A percentile compares a stretch with the other conserved stretches of the same genome.
These are phyloP conservation scores for Lichtheimia corymbifera DNA, from an alignment of 371 early-diverging fungal species.

Conservation along the genomic window DNA sequence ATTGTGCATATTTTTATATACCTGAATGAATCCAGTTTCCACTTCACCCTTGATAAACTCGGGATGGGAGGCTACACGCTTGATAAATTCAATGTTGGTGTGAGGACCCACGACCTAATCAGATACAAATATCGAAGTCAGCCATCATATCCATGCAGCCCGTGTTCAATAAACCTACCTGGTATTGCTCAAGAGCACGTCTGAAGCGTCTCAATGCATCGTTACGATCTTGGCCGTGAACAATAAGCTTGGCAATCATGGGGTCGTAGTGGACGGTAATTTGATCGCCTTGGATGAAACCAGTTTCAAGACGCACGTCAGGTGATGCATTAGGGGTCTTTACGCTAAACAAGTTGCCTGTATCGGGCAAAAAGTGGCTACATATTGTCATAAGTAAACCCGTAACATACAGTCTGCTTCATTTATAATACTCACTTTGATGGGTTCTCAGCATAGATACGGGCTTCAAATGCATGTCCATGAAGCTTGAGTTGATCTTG, in stretches of 20 bases:
- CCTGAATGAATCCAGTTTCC: conserved; percentile 92
- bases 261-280: conserved; percentile 95
- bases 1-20: conserved; percentile 19
- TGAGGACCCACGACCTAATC: conserved; percentile 79
- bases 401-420: not conserved
- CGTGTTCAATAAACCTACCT: conserved; percentile 34
- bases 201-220: conserved; percentile 83
- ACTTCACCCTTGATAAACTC: conserved; percentile 88
- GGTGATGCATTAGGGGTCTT: conserved; percentile 64
- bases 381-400: not conserved
- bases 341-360: conserved; percentile 83
- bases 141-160: not conserved
- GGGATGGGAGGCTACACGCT: conserved; percentile 75
- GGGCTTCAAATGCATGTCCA: conserved; percentile 96
- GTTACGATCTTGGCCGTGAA: conserved; percentile 81
- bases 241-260: conserved; percentile 97
- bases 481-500: conserved; percentile 73
- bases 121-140: not conserved
- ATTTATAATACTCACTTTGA: conserved; percentile 55
- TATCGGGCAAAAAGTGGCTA: conserved; percentile 91
- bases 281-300: conserved; percentile 89
- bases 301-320: conserved; percentile 88
- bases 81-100: conserved; percentile 93
- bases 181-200: conserved; percentile 81
- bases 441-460: conserved; percentile 98